Conservation (phyloP, 2,329 filamentous ascomycete genomes). For the Colletotrichum spaethianum region DNA sequence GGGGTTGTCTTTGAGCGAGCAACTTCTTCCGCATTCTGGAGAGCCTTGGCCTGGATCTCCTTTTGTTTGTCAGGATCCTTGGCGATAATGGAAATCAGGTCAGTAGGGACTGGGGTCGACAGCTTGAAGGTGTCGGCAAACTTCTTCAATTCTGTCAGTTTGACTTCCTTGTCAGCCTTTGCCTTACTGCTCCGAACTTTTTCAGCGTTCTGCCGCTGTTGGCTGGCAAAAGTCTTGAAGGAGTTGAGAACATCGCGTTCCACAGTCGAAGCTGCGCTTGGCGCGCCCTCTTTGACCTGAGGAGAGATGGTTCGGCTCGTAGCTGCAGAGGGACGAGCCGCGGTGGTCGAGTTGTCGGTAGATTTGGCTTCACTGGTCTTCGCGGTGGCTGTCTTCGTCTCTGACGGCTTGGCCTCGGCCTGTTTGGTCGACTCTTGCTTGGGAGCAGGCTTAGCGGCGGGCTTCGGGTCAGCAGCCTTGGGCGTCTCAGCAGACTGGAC, state of each 20-base stretch:
- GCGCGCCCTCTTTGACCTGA: conserved; percentile 56
- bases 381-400: conserved; percentile 19
- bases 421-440: conserved; percentile 29
- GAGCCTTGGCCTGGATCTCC: conserved; percentile 90
- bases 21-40: conserved; percentile 80
- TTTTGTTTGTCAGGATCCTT: conserved; percentile 97
- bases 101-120: conserved; percentile 89
- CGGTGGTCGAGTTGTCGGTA: conserved; percentile 42
- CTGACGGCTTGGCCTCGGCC: conserved; percentile 23
- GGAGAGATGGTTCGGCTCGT: conserved; percentile 59
- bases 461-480: conserved; percentile 29
- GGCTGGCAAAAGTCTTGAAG: conserved; percentile 75
- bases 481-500: conserved; percentile 20
- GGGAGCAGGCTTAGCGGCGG: conserved; percentile 24
- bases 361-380: conserved; percentile 25
- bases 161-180: conserved; percentile 87
- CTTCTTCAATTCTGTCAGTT: conserved; percentile 93
- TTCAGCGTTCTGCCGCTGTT: conserved; percentile 69
- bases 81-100: conserved; percentile 93
- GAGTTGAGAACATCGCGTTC: conserved; percentile 73
- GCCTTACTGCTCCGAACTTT: conserved; percentile 71
- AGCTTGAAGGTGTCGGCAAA: conserved; percentile 97
- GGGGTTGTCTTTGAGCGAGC: conserved; percentile 60
- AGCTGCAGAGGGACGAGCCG: conserved; percentile 54
- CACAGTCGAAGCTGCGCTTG: conserved; percentile 72